Evolutionary conservation across 75 land plant genomes (phyloP).

Genomic region (Pseudotsuga menziesii): DNA sequence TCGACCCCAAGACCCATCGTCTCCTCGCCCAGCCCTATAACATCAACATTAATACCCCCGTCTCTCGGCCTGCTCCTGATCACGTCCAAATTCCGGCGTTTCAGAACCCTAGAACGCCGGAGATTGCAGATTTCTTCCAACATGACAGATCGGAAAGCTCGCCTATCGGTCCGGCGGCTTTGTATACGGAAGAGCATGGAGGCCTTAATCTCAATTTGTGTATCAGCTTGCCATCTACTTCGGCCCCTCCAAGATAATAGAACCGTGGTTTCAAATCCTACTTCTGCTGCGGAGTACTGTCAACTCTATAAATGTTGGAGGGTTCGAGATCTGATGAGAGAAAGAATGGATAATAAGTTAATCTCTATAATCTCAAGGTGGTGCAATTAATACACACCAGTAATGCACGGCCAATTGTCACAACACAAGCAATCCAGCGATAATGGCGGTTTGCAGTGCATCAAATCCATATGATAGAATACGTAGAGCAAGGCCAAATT

Average conservation of each 20-base stretch:
- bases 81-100: background rate
- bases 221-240: conserved; percentile 17
- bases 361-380: too few relatives aligned
- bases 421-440: too few relatives aligned
- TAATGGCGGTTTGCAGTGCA: too few relatives aligned
- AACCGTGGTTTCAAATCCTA: background rate
- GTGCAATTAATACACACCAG: too few relatives aligned
- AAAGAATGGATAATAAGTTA: too few relatives aligned
- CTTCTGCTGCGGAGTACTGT: too few relatives aligned
- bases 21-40: background rate
- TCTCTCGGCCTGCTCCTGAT: background rate
- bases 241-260: background rate
- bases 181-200: background rate
- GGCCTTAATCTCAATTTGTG: conserved; percentile 24
- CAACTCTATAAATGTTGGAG: too few relatives aligned
- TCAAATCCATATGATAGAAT: too few relatives aligned
- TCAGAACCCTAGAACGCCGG: too few relatives aligned
- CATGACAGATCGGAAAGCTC: background rate
- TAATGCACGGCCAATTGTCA: too few relatives aligned
- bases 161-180: background rate
- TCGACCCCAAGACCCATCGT: conserved; percentile 9
- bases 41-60: background rate
- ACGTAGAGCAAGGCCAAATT: too few relatives aligned
- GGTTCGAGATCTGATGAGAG: too few relatives aligned
- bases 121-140: conserved; percentile 1